Evolutionary conservation across 2,329 filamentous ascomycete genomes (phyloP), one percentile per base, ranked within the genome.

Genomic region (Rhynchosporium agropyri): DNA sequence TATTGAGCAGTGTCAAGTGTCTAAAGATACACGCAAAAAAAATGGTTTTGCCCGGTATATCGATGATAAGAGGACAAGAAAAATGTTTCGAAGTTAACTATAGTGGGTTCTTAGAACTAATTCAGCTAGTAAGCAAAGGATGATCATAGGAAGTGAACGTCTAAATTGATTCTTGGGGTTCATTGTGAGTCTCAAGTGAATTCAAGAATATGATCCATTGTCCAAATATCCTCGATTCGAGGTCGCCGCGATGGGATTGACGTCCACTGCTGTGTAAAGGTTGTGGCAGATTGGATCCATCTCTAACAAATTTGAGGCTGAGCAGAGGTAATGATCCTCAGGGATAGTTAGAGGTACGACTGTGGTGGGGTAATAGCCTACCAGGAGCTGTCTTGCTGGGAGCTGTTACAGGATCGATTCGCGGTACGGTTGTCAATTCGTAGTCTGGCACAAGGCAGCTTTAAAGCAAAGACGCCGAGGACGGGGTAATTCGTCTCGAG

Each of bases 231-330:
- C 20, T 20, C 20, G 20, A 20, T 20, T 20, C 20, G 20, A 88
- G 70, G 84, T 85, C 0, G 79, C 78, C 0, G 86, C 86, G 0
- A 83, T 88, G 0, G 85, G 85, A 0, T 67, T 88, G 42, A 83
- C 88, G 0, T 89, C 85, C 59, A 87, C 85, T 0, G 86, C 85
- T 0, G 84, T 89, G 0, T 88, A 88, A 65, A 76, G 84, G 2
- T 74, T 88, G 7, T 87, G 83, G 83, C 79, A 86, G 74, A 82
- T 88, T 67, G 86, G 86, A 0, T 86, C 81, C 63, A 74, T 89
- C 5, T 83, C 82, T 12, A 75, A 80, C 28, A 76, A 76, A 0
- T 79, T 78, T 20, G 75, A 77, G 61, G 70, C 71, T 2, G 85
- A 85, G 0, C 79, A 77, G 53, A 85, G 84, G 76, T 0, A 77